Evolutionary conservation across 257 asterid species (phyloP), one percentile per base, ranked within the genome.

Genomic region (Haberlea rhodopensis): DNA sequence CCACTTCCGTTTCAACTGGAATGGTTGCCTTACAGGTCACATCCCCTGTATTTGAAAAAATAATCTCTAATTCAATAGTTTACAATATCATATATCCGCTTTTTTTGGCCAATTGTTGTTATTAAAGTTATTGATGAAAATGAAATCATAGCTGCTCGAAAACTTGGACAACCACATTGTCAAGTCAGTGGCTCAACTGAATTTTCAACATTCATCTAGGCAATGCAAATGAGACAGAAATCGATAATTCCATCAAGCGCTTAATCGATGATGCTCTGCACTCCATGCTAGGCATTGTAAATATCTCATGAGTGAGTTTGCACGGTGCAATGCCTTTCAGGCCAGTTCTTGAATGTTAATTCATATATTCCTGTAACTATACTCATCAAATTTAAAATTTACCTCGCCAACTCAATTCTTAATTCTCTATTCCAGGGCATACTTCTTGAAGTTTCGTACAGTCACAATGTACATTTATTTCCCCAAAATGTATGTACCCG

Each of bases 21-120:
- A 94, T 86, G 23, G 95, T 90, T 48, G 99, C 99, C 75, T 87
- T 84, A 75, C 92, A 90, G 68, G 99, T 90, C 71, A 94, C 96
- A 71, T 94, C 97, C 51, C 97, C 99, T 92, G 23, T 75, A 73
- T 72, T 48, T 62, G 49, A 27, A 78, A 13, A 20, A 66, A 21
- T 43, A 51, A 23, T 45, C 43, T 15, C 8, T 10, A 40, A 53
- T 28, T 37, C 19, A 8, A 3, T 26, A 28, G 37, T 60, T 18
- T 15, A 24, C 67, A 48, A 56, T n/a, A 27, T 62, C 19, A 19
- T 18, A 62, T 27, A 26, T 13, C 52, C 49, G 26, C 45, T 66
- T 18, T 32, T 11, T 51, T 37, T 54, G 18, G 55, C 16, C 8
- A 55, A 27, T n/a, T 66, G 58, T 31, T 43, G 19, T 37, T 62